Percentiles rank a stretch among this genome's conserved stretches.
phyloP scores from a whole-genome alignment of 192 early-diverging fungal species.

The Coemansia sp. region DNA sequence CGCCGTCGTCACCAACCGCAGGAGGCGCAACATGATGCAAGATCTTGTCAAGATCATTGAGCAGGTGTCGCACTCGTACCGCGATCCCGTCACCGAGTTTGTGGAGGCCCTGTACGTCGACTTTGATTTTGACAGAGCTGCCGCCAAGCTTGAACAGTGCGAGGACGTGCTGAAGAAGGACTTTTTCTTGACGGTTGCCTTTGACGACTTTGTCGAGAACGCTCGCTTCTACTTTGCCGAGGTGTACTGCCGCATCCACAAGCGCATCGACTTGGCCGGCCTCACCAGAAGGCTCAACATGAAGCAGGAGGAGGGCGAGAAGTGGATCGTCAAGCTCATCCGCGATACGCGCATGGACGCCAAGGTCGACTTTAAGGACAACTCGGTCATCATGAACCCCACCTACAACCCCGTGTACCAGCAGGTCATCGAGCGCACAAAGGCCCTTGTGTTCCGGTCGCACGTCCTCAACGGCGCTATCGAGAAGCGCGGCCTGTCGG shows the following conservation, averaged over 20 bases:
- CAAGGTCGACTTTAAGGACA: conserved; percentile 94
- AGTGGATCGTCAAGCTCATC: conserved; percentile 98
- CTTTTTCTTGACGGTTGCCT: conserved; percentile 86
- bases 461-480: conserved; percentile 84
- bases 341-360: conserved; percentile 94
- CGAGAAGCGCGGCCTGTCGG: conserved; percentile 69
- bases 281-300: conserved; percentile 83
- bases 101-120: conserved; percentile 87
- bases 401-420: conserved; percentile 85
- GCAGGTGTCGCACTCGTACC: conserved; percentile 80
- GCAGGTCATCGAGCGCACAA: conserved; percentile 94
- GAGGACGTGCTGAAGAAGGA: conserved; percentile 84
- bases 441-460: conserved; percentile 86
- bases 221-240: conserved; percentile 93
- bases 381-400: conserved; percentile 93
- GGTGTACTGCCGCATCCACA: conserved; percentile 96
- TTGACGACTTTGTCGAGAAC: conserved; percentile 93
- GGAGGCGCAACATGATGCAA: conserved; percentile 79
- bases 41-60: conserved; percentile 87
- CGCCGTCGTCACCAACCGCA: conserved; percentile 88
- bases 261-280: conserved; percentile 89
- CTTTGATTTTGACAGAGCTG: conserved; percentile 94
- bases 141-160: conserved; percentile 82
- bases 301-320: conserved; percentile 87
- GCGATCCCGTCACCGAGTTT: conserved; percentile 93